Conservation (phyloP, 2,329 filamentous ascomycete species). For the Fusarium sp. region DNA sequence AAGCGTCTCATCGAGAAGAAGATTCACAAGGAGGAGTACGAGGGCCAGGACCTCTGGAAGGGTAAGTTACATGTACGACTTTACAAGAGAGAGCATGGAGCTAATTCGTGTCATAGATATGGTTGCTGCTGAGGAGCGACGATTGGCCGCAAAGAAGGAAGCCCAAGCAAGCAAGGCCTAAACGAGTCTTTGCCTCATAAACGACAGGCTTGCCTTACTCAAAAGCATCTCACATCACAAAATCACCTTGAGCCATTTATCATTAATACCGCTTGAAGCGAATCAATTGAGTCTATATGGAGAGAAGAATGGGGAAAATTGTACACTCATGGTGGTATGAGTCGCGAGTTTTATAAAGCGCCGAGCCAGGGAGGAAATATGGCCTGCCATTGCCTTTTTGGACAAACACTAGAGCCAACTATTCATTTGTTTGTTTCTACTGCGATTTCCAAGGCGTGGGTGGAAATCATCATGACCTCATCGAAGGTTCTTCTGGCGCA, state of each 20-base stretch:
- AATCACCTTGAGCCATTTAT: slow-evolving; percentile 2
- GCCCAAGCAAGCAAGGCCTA: slow-evolving; percentile 38
- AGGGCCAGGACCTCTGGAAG: slow-evolving; percentile 93
- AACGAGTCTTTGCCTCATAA: not conserved
- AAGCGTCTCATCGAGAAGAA: slow-evolving; percentile 87
- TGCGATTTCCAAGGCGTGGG: not conserved
- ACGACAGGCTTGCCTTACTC: not conserved
- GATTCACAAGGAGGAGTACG: slow-evolving; percentile 87
- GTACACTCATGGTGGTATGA: slow-evolving; percentile 5
- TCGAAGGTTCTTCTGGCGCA: not conserved
- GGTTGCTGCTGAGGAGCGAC: slow-evolving; percentile 81
- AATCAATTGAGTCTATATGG: slow-evolving; percentile 1
- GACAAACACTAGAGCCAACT: not conserved
- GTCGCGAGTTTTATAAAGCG: slow-evolving; percentile 3
- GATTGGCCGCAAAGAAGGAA: slow-evolving; percentile 57
- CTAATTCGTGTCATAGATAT: slow-evolving; percentile 67
- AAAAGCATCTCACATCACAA: not conserved
- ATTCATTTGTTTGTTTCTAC: slow-evolving; percentile 12
- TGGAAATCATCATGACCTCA: slow-evolving; percentile 1
- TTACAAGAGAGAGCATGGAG: not conserved
- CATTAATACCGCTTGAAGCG: slow-evolving; percentile 18
- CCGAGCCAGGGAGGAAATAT: not conserved
- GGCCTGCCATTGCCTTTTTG: not conserved
- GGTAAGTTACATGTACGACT: slow-evolving; percentile 60
- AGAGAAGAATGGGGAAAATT: slow-evolving; percentile 6